Evolutionary conservation across 257 asterid genomes (phyloP).

Genomic region (Craterostigma plantagineum): DNA sequence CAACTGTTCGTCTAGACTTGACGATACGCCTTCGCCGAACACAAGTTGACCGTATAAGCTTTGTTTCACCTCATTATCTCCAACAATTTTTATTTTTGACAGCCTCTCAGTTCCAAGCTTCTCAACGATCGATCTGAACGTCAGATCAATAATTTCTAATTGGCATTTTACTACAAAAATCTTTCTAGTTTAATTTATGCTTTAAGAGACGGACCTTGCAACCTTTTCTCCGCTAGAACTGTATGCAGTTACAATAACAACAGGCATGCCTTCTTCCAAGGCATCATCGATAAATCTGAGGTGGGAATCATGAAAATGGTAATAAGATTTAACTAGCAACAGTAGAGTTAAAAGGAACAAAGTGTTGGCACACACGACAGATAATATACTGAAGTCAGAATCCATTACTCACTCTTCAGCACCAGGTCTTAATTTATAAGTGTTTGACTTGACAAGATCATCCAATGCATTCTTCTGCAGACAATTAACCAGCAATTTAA

Average conservation of each 20-base stretch:
- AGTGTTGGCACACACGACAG: neutral
- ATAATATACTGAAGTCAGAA: slow-evolving; percentile 6
- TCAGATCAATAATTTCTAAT: slow-evolving; percentile 5
- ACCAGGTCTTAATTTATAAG: slow-evolving; percentile 69
- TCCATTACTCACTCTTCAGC: slow-evolving; percentile 55
- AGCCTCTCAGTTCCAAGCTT: slow-evolving; percentile 62
- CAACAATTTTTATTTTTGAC: slow-evolving; percentile 44
- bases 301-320: neutral
- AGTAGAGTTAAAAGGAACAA: neutral
- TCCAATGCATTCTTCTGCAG: slow-evolving; percentile 80
- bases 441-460: slow-evolving; percentile 57
- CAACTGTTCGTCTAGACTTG: slow-evolving; percentile 67
- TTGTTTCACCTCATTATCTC: slow-evolving; percentile 48
- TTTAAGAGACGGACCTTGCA: slow-evolving; percentile 40
- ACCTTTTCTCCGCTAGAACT: slow-evolving; percentile 51
- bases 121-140: slow-evolving; percentile 45
- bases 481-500: neutral
- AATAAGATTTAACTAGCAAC: neutral
- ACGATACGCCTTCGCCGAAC: slow-evolving; percentile 56
- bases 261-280: slow-evolving; percentile 39
- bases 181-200: neutral
- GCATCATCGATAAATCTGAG: slow-evolving; percentile 67
- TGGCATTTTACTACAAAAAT: neutral
- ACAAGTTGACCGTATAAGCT: slow-evolving; percentile 82
- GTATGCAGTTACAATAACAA: slow-evolving; percentile 50